Evolutionary conservation across 1,284 basidiomycete genomes (phyloP).

Genomic region (Melampsora americana): DNA sequence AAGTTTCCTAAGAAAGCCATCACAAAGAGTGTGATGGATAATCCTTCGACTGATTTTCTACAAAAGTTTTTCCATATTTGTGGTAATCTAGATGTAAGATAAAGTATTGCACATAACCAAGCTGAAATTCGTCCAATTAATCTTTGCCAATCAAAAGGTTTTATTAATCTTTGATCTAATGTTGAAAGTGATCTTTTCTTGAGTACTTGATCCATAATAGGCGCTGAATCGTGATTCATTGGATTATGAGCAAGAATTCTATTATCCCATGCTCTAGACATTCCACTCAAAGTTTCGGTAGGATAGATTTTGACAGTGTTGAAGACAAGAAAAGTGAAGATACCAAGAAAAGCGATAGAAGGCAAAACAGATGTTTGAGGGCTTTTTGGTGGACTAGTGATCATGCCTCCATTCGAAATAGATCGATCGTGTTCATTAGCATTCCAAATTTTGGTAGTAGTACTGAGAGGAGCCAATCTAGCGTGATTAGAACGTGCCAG

Average conservation of each 20-base stretch:
- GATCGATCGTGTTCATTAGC: neutral
- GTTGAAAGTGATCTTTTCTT: neutral
- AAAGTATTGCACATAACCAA: constrained; percentile 29
- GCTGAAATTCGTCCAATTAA: constrained; percentile 26
- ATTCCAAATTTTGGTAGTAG: neutral
- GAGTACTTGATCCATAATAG: neutral
- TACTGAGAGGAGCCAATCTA: neutral
- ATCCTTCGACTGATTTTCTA: constrained; percentile 27
- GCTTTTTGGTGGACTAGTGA: neutral
- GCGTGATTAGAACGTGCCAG: neutral
- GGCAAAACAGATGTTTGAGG: neutral
- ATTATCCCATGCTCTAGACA: neutral
- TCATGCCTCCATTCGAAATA: neutral
- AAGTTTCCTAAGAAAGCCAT: constrained; percentile 37
- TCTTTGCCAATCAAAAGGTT: neutral
- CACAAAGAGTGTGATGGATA: constrained; percentile 31
- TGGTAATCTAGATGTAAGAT: constrained; percentile 27
- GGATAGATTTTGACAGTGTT: neutral
- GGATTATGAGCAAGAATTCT: neutral
- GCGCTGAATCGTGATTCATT: neutral
- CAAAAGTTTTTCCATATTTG: constrained; percentile 36
- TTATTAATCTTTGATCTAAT: neutral
- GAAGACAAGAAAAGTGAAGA: neutral
- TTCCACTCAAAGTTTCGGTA: neutral
- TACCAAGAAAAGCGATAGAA: neutral